These are phyloP conservation scores for Penicillium brasilianum DNA, from an alignment of 2,329 filamentous ascomycete species.

Conservation along the genomic window DNA sequence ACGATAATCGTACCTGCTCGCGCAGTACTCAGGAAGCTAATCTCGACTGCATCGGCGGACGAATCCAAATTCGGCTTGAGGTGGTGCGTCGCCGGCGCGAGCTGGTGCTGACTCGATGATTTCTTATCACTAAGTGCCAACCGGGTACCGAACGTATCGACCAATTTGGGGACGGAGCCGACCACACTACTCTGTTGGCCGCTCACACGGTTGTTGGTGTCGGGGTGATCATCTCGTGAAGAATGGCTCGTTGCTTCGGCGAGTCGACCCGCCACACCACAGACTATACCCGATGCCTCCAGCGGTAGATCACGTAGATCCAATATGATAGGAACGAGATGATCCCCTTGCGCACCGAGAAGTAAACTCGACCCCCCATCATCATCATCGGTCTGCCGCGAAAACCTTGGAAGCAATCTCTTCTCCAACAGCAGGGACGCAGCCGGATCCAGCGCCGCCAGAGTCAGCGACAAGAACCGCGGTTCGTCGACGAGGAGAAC, in stretches of 20 bases:
- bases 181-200: conserved; percentile 26
- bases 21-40: conserved; percentile 90
- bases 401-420: conserved; percentile 66
- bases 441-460: conserved; percentile 51
- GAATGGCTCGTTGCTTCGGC: conserved; percentile 69
- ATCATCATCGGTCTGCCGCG: conserved; percentile 61
- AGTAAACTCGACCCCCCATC: conserved; percentile 66
- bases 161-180: conserved; percentile 25
- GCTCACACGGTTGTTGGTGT: conserved; percentile 9
- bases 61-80: conserved; percentile 40
- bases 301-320: conserved; percentile 80
- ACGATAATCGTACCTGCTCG: conserved; percentile 89
- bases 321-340: conserved; percentile 83
- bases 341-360: conserved; percentile 71
- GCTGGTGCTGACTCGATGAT: conserved; percentile 14
- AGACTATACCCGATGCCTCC: conserved; percentile 93
- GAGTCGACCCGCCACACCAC: conserved; percentile 83
- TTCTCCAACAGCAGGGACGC: conserved; percentile 54
- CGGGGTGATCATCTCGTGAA: conserved; percentile 37
- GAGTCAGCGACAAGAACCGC: conserved; percentile 55
- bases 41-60: conserved; percentile 63
- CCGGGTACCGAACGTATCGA: conserved; percentile 25
- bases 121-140: conserved; percentile 15
- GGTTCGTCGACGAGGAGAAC: conserved; percentile 48
- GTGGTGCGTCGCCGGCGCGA: conserved; percentile 33